phyloP scores from a whole-genome alignment of 805 yeast genomes.

The Lipomyces chichibuensis region DNA sequence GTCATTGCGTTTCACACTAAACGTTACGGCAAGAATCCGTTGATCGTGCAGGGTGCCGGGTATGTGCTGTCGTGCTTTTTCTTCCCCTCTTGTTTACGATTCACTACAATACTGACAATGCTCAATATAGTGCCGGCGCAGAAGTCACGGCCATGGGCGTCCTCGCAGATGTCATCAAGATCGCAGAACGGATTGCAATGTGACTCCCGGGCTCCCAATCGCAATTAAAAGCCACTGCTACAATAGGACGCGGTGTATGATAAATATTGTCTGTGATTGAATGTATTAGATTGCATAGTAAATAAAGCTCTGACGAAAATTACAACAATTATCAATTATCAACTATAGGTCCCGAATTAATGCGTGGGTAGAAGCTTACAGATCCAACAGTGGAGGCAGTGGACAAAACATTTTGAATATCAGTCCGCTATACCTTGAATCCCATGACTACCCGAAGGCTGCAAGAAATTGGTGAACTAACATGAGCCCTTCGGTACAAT shows the following conservation, averaged over 20 bases:
- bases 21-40: slow-evolving; percentile 83
- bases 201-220: slow-evolving; percentile 13
- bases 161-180: slow-evolving; percentile 87
- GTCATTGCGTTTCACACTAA: slow-evolving; percentile 89
- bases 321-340: not conserved
- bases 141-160: slow-evolving; percentile 86
- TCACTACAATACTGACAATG: slow-evolving; percentile 42
- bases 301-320: not conserved
- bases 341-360: not conserved
- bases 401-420: no score
- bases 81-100: slow-evolving; percentile 2
- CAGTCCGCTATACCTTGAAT: no score
- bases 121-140: slow-evolving; percentile 60
- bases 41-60: slow-evolving; percentile 97
- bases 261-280: not conserved
- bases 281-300: not conserved
- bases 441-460: no score
- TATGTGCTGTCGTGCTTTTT: slow-evolving; percentile 6
- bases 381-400: no score
- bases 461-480: no score
- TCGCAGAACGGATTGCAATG: slow-evolving; percentile 73
- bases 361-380: not conserved
- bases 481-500: no score
- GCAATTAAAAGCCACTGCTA: not conserved
- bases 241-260: not conserved